These are phyloP conservation scores for Cichorium intybus DNA, from an alignment of 140 eudicot species.

Conservation along the genomic window DNA sequence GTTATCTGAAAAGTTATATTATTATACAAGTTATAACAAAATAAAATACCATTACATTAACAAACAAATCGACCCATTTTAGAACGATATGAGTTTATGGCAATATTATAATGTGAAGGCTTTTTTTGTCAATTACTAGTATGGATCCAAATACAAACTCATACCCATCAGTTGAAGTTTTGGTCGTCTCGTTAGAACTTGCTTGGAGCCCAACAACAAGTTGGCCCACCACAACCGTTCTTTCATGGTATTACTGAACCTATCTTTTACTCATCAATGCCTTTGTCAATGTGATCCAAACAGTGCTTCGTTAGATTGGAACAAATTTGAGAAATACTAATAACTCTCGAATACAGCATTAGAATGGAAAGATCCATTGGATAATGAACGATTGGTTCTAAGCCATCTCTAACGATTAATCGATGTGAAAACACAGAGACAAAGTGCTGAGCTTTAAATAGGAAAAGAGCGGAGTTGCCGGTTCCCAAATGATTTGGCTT, in stretches of 20 bases:
- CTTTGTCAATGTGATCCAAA: background rate
- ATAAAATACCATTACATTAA: background rate
- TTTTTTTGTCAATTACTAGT: no score
- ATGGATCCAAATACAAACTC: no score
- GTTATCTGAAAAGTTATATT: no score
- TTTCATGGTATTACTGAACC: background rate
- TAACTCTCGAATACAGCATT: background rate
- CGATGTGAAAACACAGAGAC: no score
- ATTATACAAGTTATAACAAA: background rate
- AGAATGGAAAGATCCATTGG: background rate
- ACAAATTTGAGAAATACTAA: background rate
- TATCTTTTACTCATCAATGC: background rate
- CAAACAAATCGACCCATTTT: background rate
- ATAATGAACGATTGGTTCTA: background rate
- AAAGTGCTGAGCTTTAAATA: no score
- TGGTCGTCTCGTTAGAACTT: background rate
- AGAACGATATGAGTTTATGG: background rate
- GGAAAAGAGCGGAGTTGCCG: background rate
- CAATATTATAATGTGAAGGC: no score
- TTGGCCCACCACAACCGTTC: background rate
- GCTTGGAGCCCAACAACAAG: background rate
- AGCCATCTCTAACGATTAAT: background rate
- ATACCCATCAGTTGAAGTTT: no score
- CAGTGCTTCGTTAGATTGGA: background rate
- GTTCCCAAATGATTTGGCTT: background rate